Conservation (phyloP, 192 early-diverging fungal genomes). For the Coemansia sp. region DNA sequence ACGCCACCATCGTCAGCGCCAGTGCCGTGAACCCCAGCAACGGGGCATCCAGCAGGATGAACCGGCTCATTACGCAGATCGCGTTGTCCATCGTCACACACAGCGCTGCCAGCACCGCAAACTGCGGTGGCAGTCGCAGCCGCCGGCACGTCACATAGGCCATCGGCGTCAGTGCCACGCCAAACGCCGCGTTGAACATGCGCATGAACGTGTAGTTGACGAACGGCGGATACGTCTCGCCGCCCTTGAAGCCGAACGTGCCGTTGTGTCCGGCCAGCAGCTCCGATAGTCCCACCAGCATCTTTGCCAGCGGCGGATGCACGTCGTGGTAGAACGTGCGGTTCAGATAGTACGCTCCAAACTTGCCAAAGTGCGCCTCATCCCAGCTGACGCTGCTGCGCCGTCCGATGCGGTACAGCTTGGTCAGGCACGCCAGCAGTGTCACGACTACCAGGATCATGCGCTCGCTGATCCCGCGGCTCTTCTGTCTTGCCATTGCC, state of each 20-base stretch:
- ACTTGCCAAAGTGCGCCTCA: constrained; percentile 72
- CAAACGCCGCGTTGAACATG: constrained; percentile 84
- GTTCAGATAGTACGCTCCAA: constrained; percentile 90
- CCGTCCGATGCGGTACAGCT: constrained; percentile 46
- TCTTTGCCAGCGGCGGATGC: constrained; percentile 97
- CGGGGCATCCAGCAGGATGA: constrained; percentile 95
- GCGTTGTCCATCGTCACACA: constrained; percentile 76
- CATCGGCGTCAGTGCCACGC: constrained; percentile 85
- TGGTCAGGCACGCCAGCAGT: constrained; percentile 31
- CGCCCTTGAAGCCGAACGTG: constrained; percentile 81
- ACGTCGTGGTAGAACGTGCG: constrained; percentile 97
- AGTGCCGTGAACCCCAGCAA: constrained; percentile 82
- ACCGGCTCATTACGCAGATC: constrained; percentile 73
- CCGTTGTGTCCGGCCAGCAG: constrained; percentile 83
- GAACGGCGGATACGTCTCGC: constrained; percentile 70
- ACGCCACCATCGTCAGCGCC: constrained; percentile 65
- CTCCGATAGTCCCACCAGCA: constrained; percentile 87
- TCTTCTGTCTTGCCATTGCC: not conserved
- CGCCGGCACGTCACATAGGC: constrained; percentile 85
- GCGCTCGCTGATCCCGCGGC: constrained; percentile 18
- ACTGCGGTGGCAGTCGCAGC: constrained; percentile 66
- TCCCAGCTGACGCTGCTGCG: constrained; percentile 68
- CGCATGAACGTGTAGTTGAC: constrained; percentile 90
- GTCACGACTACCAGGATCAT: constrained; percentile 43
- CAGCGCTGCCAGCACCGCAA: constrained; percentile 68